Base-by-base conservation (phyloP, 805 yeast species). In the Clavispora phyllophila region DNA sequence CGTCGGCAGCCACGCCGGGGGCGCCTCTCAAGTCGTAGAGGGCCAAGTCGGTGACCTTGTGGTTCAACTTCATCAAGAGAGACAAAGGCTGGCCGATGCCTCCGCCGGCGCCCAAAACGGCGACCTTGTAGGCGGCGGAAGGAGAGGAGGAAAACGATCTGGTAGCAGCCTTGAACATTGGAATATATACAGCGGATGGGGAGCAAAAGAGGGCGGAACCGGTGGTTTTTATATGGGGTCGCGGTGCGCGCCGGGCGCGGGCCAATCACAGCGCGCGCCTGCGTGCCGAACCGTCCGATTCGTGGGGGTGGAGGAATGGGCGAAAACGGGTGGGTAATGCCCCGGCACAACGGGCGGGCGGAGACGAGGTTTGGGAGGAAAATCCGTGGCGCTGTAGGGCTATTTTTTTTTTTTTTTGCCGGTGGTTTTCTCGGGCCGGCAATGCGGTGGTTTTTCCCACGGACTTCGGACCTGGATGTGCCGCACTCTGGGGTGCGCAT, bases 21-120 rank as follows among this genome's bases (percentile, higher is more conserved):
- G 84, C 78, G 57, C 81, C 78, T 59, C 86, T 90, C 36, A 89
- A 87, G 70, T 89, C 96, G 66, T 79, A 88, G 45, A 88, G 74
- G 5, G 95, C 80, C 54, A 88, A 73, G 54, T 82, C 81, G 46
- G 73, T 71, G 37, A 82, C 75, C 42, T 73, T 70, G 31, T 79
- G 79, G 54, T 81, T 78, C 46, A 87, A 70, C 66, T 88, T 88
- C 54, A 88, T 72, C 49, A 88, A 74, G 42, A 89, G 78, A 12
- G 96, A 87, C 48, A 88, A 74, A 34, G 96, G 95, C 73, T 89
- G 96, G 43, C 96, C 96, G 60, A 88, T 88, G 47, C 96, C 96
- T 56, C 96, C 96, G 42, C 91, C 89, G 45, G 96, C 96, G 51
- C 96, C 96, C 41, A 83, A 74, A 46, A 88, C 89, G 44, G 95